These are phyloP conservation scores for Psidium friedrichsthalianum DNA, from an alignment of 345 rosid species.

Conservation along the genomic window DNA sequence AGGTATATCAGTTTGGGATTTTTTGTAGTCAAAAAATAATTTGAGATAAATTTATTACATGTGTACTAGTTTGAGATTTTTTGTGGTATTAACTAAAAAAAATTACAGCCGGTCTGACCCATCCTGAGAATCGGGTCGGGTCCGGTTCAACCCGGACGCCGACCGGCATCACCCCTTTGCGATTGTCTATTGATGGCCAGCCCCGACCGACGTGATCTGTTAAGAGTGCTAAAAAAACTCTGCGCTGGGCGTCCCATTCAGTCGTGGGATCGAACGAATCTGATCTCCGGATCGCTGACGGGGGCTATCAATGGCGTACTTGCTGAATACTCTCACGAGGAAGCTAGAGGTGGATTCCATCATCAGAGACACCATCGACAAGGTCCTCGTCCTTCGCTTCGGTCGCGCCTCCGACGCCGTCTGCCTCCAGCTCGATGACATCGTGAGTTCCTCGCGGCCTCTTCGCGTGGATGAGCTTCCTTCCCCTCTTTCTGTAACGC, in stretches of 20 bases:
- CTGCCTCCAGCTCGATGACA: slow-evolving; percentile 69
- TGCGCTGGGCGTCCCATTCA: background rate
- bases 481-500: background rate
- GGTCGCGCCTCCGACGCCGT: slow-evolving; percentile 54
- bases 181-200: background rate
- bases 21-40: too few relatives aligned
- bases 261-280: background rate
- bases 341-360: slow-evolving; percentile 67
- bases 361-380: slow-evolving; percentile 72
- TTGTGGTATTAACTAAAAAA: too few relatives aligned
- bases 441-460: slow-evolving; percentile 12
- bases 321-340: slow-evolving; percentile 37
- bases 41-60: too few relatives aligned
- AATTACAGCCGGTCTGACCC: too few relatives aligned
- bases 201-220: background rate
- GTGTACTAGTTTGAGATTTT: too few relatives aligned
- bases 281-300: background rate
- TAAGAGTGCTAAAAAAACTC: background rate
- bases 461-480: background rate
- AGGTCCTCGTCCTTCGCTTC: slow-evolving; percentile 83
- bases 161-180: background rate
- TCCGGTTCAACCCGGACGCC: too few relatives aligned
- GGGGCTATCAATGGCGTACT: slow-evolving; percentile 31
- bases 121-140: too few relatives aligned
- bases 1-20: too few relatives aligned